Base-by-base conservation (phyloP, 352 stramenopile species). In the Hyaloperonospora arabidopsidis region DNA sequence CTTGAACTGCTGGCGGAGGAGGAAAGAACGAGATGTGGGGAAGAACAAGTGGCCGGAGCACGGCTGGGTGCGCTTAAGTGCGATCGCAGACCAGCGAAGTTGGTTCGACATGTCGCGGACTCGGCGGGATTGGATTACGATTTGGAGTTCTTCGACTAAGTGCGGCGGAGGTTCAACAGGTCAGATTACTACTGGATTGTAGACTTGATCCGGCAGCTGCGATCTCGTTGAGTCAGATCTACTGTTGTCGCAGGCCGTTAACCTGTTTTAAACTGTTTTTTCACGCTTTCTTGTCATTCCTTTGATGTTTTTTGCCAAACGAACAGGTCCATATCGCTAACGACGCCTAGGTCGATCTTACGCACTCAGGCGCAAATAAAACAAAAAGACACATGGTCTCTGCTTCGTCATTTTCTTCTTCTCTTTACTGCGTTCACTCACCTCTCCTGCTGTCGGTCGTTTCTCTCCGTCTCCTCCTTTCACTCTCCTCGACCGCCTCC, bases 311-410 rank as follows among this genome's bases (percentile, higher is more conserved):
- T 8, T 7, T 29, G 25, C 25, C 25, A 7, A 29, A 29, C 25
- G 25, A 29, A 29, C 25, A 29, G 3, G 25, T 29, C 7, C 25
- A 29, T 7, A 29, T 3, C 25, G 7, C 25, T 29, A 29, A 3
- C 3, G 7, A 8, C 25, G 25, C 25, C 7, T 7, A 29, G 25
- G 25, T 29, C 25, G 7, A 29, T 18, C 2, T 18, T 10, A 41
- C 11, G 3, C 45, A 29, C 13, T 15, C 40, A 22, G 34, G 18
- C 35, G 36, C 38, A 67, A 72, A 62, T 54, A 56, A n/a, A 68
- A 69, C 52, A 67, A 69, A 49, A 67, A 63, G 59, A 72, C 65
- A 63, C 65, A 65, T 38, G 61, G 56, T 49, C 51, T 49, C 51
- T 29, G 25, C 25, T 8, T 29, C 25, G 25, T 29, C 25, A 54